Base-by-base conservation (phyloP, 1,284 basidiomycete genomes). In the Sparassis latifolia region DNA sequence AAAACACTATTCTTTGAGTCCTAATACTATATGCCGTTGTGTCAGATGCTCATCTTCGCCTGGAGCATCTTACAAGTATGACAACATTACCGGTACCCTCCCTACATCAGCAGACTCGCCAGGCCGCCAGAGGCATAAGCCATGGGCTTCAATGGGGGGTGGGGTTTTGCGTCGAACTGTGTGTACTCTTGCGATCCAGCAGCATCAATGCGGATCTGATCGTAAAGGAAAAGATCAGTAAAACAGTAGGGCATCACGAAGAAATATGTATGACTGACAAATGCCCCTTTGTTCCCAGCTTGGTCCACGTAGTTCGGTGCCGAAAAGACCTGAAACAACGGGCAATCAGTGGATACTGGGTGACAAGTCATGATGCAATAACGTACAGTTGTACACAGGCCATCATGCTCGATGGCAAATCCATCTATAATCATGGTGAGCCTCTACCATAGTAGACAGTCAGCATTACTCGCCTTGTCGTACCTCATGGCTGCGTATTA, bases 401-500 rank as follows among this genome's bases (percentile, higher is more conserved):
- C 93, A 51, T 89, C 79, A 63, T 96, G 92, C 65, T 96, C 93
- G 50, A 95, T 77, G 54, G 90, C 83, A 68, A 94, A 96, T 27
- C 92, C 89, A 58, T 85, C 88, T 89, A 56, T 31, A 51, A 39
- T 48, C 7, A 42, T 38, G 33, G 46, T 45, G 30, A 43, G 33
- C 20, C 10, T 48, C 33, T 29, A 44, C 47, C 48, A 7, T 37
- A 12, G 7, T 6, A 12, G 35, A 37, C 7, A 12, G 30, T 9
- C 42, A 38, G 47, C 42, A 52, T 7, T 20, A 56, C 77, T 50
- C 59, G 86, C 89, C 86, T 76, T 96, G 92, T 51, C 97, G 84
- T 42, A 99, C 96, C 79, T 99, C 97, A 69, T 99, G 97, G 59
- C 91, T 94, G 48, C 97, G 87, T 60, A 99, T 86, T 47, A 99